Base-by-base conservation (phyloP, 2,329 filamentous ascomycete species). In the Aureobasidium sp. region DNA sequence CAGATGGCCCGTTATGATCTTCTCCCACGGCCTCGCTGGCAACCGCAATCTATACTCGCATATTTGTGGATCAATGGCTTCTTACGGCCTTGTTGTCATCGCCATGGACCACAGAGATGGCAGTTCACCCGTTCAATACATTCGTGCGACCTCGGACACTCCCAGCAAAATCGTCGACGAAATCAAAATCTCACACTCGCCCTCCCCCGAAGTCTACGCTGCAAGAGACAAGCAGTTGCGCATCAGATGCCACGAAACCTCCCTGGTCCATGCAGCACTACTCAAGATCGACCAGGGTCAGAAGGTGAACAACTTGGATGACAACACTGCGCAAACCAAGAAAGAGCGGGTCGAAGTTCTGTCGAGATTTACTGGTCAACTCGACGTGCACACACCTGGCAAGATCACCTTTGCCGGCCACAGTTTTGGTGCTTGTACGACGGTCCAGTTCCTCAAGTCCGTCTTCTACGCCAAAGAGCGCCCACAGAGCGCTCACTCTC, bases 31-130 rank as follows among this genome's bases (percentile, higher is more conserved):
- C 0, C 79, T 96, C 1, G 91, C 89, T 40, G 91, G 91, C 40
- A 87, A 84, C 63, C 82, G 89, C 66, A 94, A 94, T 69, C 85
- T 89, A 12, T 96, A 96, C 76, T 93, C 89, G n/a, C 87, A 92
- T 69, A 76, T 95, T 27, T 87, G 83, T 19, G 89, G 89, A 17
- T 90, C 89, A 0, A 76, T 96, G 31, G 89, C 91, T 5, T 91
- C 88, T 22, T 86, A 94, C 69, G 91, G 91, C 44, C 80, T 92
- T 24, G 84, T 94, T 8, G 90, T 95, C 2, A 77, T 93, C 59
- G 91, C 89, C 62, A 85, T 89, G 0, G 91, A 95, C 69, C 91
- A 95, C 70, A 82, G 91, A 48, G 91, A 96, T 69, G 89, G 90
- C 57, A 92, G 88, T 70, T 82, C 88, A 2, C 87, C 90, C 1